Percentiles rank a stretch among this genome's conserved stretches.
Conservation (phyloP, 2,329 filamentous ascomycete species). For the Rutstroemia sp. region DNA sequence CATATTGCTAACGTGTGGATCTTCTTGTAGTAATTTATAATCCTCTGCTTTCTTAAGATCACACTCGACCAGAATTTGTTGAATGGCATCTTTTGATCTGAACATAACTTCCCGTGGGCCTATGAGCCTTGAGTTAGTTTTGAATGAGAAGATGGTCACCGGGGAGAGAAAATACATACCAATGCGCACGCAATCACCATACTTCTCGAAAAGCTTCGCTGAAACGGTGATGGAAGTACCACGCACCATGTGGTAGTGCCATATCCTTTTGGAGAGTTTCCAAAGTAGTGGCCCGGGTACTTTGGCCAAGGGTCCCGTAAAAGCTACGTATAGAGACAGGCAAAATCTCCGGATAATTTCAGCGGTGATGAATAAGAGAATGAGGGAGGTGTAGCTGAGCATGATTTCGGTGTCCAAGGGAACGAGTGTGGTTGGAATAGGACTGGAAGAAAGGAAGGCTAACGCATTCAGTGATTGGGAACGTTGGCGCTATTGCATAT, state of each 20-base stretch:
- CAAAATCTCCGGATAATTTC: conserved; percentile 7
- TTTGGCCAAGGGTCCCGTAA: conserved; percentile 15
- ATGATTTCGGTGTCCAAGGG: not conserved
- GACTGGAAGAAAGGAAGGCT: not conserved
- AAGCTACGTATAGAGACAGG: conserved; percentile 8
- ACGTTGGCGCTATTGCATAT: no score
- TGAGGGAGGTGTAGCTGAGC: not conserved
- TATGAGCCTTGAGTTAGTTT: not conserved
- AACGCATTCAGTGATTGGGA: no score
- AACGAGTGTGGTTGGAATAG: not conserved
- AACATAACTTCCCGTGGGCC: conserved; percentile 15
- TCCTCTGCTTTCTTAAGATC: conserved; percentile 13
- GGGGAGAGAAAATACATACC: conserved; percentile 6
- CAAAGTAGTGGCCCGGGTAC: conserved; percentile 14
- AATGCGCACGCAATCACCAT: conserved; percentile 16
- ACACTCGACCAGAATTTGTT: conserved; percentile 15
- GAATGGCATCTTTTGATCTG: conserved; percentile 9
- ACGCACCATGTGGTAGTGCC: conserved; percentile 13
- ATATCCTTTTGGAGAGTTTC: conserved; percentile 12
- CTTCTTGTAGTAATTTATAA: conserved; percentile 8
- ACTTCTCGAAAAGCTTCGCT: conserved; percentile 11
- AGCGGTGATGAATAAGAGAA: not conserved
- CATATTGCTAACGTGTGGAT: conserved; percentile 8
- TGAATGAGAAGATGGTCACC: not conserved
- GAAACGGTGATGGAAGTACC: conserved; percentile 11